Percentiles rank a stretch among this genome's conserved stretches.
Conservation (phyloP, 306 rosid species). For the Corylus heterophylla region DNA sequence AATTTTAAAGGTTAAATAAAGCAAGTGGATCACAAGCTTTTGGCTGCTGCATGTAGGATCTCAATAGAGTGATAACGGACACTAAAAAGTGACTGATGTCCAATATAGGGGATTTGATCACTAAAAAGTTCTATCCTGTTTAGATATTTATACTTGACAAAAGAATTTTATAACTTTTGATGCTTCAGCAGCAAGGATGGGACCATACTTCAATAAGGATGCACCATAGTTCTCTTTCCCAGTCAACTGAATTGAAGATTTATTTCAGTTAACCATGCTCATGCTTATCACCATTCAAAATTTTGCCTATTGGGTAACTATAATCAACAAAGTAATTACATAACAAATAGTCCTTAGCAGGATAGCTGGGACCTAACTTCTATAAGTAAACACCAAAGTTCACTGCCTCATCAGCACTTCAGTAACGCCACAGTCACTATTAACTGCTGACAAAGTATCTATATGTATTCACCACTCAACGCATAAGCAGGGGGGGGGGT, state of each 20-base stretch:
- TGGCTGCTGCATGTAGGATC: not conserved
- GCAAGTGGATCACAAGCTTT: not conserved
- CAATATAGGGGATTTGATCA: not conserved
- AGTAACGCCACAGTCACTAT: not conserved
- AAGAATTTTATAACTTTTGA: not conserved
- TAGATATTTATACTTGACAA: not conserved
- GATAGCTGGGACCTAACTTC: not conserved
- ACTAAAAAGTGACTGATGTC: not conserved
- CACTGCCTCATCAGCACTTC: not conserved
- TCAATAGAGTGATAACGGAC: not conserved
- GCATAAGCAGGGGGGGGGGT: not conserved
- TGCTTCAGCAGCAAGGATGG: not conserved
- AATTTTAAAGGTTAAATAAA: conserved; percentile 1
- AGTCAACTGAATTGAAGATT: not conserved
- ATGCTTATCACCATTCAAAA: not conserved
- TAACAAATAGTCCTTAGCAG: not conserved
- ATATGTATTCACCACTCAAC: not conserved
- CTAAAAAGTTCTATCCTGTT: not conserved
- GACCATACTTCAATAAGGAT: not conserved
- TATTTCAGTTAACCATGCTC: not conserved
- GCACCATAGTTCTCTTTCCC: not conserved
- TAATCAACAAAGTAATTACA: not conserved
- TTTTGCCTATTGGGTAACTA: not conserved
- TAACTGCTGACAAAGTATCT: not conserved
- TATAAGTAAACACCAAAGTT: not conserved